Conservation (phyloP, 1,139 yeast species). For the Zygotorulaspora mrakii region DNA sequence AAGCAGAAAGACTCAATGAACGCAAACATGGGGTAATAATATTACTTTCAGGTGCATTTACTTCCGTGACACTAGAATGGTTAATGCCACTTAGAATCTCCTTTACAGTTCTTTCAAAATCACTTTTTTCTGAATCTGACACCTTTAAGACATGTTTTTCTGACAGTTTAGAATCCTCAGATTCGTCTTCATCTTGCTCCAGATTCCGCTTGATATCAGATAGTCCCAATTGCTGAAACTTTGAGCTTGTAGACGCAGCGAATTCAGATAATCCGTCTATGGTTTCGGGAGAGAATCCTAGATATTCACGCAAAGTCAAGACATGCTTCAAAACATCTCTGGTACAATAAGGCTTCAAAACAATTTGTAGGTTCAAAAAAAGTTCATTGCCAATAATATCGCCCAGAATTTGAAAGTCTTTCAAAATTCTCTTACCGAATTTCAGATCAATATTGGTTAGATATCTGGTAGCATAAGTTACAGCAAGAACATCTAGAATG, state of each 20-base stretch:
- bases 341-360: slow-evolving; percentile 31
- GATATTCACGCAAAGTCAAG: slow-evolving; percentile 33
- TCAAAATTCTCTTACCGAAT: slow-evolving; percentile 19
- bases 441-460: slow-evolving; percentile 30
- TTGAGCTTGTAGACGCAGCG: slow-evolving; percentile 34
- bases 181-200: slow-evolving; percentile 15
- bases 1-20: slow-evolving; percentile 64
- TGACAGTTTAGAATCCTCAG: slow-evolving; percentile 19
- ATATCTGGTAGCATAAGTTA: slow-evolving; percentile 29
- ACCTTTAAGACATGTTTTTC: slow-evolving; percentile 24
- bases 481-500: slow-evolving; percentile 27
- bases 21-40: slow-evolving; percentile 41
- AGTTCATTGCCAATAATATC: slow-evolving; percentile 25
- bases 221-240: slow-evolving; percentile 29
- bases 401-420: slow-evolving; percentile 22
- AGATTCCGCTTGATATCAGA: slow-evolving; percentile 24
- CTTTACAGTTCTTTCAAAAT: slow-evolving; percentile 28
- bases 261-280: slow-evolving; percentile 33
- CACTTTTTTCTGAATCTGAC: slow-evolving; percentile 37
- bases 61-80: slow-evolving; percentile 20
- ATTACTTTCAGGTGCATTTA: slow-evolving; percentile 29
- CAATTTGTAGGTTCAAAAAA: slow-evolving; percentile 22
- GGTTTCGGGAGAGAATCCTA: slow-evolving; percentile 35
- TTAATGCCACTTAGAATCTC: slow-evolving; percentile 27
- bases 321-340: slow-evolving; percentile 35